Evolutionary conservation across 1,284 basidiomycete species (phyloP), one percentile per base, ranked within the genome.

Genomic region (Ganoderma lucidum): DNA sequence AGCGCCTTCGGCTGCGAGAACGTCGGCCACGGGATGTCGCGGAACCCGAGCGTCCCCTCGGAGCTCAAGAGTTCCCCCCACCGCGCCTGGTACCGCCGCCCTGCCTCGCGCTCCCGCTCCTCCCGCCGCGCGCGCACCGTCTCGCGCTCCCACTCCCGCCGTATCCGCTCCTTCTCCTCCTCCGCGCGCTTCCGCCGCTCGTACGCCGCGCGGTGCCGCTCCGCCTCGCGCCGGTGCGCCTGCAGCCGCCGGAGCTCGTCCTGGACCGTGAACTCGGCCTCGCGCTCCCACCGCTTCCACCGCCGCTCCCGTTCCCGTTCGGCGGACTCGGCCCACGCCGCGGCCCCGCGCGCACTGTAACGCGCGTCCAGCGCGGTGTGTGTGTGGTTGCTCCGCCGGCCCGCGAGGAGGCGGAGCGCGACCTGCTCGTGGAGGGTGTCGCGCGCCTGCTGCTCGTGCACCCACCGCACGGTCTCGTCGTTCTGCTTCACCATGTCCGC

Each of bases 21-120:
- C 71, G 88, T 74, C 44, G 92, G 92, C 93, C 92, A 94, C n/a
- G 92, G 92, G 62, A 93, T 86, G 63, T 83, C 83, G 51, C 81
- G 78, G 81, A 93, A 93, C 2, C 81, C 81, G 64, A 92, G 81
- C 35, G 79, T 76, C 60, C 85, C 83, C 10, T 82, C 79, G 35
- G 84, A 82, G 23, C 79, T 77, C 64, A 79, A 71, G 70, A 91
- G 79, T 61, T 78, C 78, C 35, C 78, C 75, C 92, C 93, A 94
- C 67, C 84, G 83, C 42, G 81, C 79, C 78, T 94, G 90, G 79
- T 93, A 91, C 60, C 75, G 77, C 58, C 78, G 75, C 90, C 90
- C 92, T 2, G 87, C 87, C 58, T 87, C 84, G 10, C 81, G 68
- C 48, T 81, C 77, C 4, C 85, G 85, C 56, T 89, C 85, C 10